phyloP scores from a whole-genome alignment of 2,329 filamentous ascomycete species.

The Cadophora sp. region DNA sequence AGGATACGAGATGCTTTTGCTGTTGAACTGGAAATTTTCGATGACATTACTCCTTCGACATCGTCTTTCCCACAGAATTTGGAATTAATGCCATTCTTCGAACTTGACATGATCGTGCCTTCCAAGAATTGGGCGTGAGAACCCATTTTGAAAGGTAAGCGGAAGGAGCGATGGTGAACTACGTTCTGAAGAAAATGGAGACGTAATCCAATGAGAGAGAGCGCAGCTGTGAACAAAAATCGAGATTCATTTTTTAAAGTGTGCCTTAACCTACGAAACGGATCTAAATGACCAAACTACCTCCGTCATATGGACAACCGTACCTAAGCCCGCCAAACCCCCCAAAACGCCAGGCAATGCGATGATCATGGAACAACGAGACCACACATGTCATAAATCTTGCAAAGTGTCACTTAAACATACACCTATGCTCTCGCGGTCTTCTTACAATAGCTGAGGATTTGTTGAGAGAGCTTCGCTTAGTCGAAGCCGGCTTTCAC shows the following conservation, averaged over 20 bases:
- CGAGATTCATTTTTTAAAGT: neutral
- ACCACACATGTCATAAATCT: neutral
- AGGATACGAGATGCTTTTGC: neutral
- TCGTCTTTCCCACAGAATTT: neutral
- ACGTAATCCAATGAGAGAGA: neutral
- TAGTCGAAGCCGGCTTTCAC: conserved; percentile 25
- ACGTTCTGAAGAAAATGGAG: neutral
- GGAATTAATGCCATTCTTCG: neutral
- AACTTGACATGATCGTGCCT: neutral
- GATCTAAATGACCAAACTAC: neutral
- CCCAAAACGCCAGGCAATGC: neutral
- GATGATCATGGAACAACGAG: neutral
- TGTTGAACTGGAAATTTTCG: neutral
- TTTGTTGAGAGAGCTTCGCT: neutral
- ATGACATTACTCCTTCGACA: neutral
- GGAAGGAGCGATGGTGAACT: neutral
- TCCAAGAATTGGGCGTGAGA: neutral
- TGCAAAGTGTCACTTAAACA: neutral
- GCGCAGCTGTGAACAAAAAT: neutral
- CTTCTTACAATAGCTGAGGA: neutral
- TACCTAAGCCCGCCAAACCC: neutral
- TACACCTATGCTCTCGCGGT: neutral
- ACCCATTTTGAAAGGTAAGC: neutral
- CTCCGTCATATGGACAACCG: neutral
- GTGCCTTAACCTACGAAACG: neutral